Conservation (phyloP, 805 yeast species). For the Jamesozyma spencerorum region DNA sequence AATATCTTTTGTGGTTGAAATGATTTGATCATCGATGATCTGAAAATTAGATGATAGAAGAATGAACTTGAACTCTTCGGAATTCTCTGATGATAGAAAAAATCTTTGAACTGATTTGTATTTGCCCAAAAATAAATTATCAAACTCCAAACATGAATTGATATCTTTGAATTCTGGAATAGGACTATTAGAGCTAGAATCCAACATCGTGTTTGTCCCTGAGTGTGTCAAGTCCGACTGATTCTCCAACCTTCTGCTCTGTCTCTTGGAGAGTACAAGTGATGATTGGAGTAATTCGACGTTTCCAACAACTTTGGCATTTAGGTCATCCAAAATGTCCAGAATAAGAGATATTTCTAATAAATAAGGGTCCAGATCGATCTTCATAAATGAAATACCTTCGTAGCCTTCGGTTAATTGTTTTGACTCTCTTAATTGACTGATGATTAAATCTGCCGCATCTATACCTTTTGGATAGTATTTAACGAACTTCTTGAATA, state of each 20-base stretch:
- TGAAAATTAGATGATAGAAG: conserved; percentile 29
- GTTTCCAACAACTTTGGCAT: conserved; percentile 1
- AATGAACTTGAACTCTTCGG: conserved; percentile 35
- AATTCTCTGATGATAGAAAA: conserved; percentile 36
- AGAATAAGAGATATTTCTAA: conserved; percentile 37
- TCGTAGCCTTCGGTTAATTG: conserved; percentile 29
- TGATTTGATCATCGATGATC: conserved; percentile 21
- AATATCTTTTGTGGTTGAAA: conserved; percentile 21
- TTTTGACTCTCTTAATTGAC: conserved; percentile 10
- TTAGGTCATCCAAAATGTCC: conserved; percentile 30
- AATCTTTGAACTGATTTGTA: conserved; percentile 30
- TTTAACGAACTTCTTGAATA: conserved; percentile 42
- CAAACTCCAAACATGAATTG: conserved; percentile 25
- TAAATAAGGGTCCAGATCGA: conserved; percentile 43
- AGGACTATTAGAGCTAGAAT: not conserved
- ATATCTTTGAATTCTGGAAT: not conserved
- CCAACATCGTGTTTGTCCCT: not conserved
- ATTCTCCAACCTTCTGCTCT: not conserved
- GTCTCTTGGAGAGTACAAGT: conserved; percentile 1
- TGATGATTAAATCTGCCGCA: conserved; percentile 10
- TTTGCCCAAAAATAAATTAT: conserved; percentile 30
- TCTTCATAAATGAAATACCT: conserved; percentile 38
- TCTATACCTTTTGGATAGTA: conserved; percentile 16
- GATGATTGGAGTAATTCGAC: conserved; percentile 2
- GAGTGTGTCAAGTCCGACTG: too few relatives aligned